Conservation (phyloP, 345 rosid species). For the Moringa oleifera region DNA sequence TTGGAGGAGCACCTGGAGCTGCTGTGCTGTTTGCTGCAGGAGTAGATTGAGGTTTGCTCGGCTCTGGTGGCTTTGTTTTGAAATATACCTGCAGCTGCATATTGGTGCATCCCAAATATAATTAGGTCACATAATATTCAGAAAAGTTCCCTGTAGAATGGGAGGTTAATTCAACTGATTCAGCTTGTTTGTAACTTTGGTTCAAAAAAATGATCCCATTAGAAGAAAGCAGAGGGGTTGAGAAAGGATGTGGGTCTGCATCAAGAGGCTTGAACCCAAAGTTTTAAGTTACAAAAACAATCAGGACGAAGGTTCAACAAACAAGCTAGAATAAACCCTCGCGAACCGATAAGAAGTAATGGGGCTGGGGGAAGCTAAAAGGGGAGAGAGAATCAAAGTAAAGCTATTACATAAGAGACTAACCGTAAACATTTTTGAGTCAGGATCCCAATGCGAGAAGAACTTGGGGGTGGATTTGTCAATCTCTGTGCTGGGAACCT, state of each 20-base stretch:
- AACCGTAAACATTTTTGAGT: conserved; percentile 97
- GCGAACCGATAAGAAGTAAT: neutral
- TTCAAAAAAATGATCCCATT: neutral
- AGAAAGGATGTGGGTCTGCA: too few relatives aligned
- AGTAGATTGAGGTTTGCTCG: conserved; percentile 61
- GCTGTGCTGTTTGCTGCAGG: conserved; percentile 55
- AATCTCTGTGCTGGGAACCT: conserved; percentile 99
- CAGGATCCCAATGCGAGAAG: conserved; percentile 98
- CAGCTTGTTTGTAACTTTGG: neutral
- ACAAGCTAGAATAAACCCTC: neutral
- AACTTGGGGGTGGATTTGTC: conserved; percentile 97
- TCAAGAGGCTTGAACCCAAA: neutral
- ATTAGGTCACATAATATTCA: neutral
- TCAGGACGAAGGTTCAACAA: neutral
- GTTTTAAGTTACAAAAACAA: neutral
- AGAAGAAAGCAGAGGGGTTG: neutral
- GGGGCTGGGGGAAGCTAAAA: too few relatives aligned
- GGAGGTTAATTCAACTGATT: neutral
- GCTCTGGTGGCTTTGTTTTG: conserved; percentile 73
- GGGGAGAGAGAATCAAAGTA: neutral
- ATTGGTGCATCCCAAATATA: conserved; percentile 7
- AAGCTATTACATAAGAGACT: conserved; percentile 21
- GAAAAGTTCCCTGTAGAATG: neutral
- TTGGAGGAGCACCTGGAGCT: conserved; percentile 58
- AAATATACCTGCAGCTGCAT: conserved; percentile 88